Evolutionary conservation across 148 eudicot species (phyloP).

Genomic region (Vaccinium darrowii): DNA sequence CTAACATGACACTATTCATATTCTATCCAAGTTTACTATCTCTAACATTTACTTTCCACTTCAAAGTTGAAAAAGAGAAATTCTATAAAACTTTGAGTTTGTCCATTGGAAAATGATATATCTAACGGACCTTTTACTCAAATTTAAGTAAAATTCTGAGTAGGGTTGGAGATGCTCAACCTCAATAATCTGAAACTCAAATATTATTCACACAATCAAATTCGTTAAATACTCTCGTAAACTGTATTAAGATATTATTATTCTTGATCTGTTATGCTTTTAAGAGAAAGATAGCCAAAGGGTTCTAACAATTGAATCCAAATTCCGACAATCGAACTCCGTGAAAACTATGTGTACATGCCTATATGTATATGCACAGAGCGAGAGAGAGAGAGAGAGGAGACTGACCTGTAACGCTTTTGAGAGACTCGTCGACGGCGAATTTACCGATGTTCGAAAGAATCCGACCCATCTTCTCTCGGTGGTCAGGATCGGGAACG

Average conservation of each 20-base stretch:
- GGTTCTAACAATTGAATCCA: neutral
- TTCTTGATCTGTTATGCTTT: neutral
- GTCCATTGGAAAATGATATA: neutral
- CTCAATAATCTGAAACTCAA: neutral
- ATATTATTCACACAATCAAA: neutral
- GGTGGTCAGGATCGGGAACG: constrained; percentile 16
- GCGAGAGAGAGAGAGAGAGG: constrained; percentile 3
- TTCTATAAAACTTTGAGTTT: neutral
- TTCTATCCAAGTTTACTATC: too few relatives aligned
- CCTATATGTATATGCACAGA: neutral
- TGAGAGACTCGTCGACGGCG: constrained; percentile 39
- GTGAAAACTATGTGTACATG: neutral
- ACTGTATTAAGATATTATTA: too few relatives aligned
- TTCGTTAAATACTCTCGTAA: too few relatives aligned
- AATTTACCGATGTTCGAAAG: constrained; percentile 27
- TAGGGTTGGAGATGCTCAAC: neutral
- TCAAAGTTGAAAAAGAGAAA: too few relatives aligned
- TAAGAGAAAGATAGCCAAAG: neutral
- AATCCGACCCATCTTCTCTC: constrained; percentile 24
- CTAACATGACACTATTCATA: too few relatives aligned
- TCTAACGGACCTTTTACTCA: neutral
- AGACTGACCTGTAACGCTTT: constrained; percentile 25
- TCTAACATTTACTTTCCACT: too few relatives aligned
- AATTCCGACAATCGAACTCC: neutral
- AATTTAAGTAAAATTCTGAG: neutral